Conservation (phyloP, 192 early-diverging fungal genomes). For the Pilaira anomala region DNA sequence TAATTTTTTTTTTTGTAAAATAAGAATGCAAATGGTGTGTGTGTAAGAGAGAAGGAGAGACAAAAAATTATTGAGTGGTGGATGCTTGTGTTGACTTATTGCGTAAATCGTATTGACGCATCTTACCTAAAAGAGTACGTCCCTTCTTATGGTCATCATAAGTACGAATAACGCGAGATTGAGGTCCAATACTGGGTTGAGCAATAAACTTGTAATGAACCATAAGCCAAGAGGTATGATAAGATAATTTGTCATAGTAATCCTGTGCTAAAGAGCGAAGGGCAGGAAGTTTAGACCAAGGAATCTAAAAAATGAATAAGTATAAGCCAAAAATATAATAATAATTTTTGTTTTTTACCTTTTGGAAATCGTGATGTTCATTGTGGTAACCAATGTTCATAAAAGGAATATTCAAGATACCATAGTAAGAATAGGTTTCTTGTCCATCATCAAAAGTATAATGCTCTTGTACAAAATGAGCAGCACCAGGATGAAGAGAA, state of each 20-base stretch:
- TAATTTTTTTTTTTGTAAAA: no score
- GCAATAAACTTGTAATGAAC: constrained; percentile 84
- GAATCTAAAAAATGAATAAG: constrained; percentile 45
- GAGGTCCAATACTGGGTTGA: constrained; percentile 69
- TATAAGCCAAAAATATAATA: neutral
- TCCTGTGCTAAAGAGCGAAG: constrained; percentile 79
- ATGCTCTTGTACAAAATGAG: constrained; percentile 97
- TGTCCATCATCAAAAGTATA: constrained; percentile 91
- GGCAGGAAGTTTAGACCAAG: constrained; percentile 83
- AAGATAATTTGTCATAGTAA: constrained; percentile 83
- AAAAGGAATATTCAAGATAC: constrained; percentile 77
- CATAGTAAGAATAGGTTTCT: constrained; percentile 98
- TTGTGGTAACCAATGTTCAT: constrained; percentile 98
- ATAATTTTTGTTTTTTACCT: constrained; percentile 12
- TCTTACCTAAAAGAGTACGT: constrained; percentile 58
- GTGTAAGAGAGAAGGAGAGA: no score
- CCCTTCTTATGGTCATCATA: constrained; percentile 71
- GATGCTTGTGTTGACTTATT: neutral
- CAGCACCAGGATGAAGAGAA: constrained; percentile 88
- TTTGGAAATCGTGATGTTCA: constrained; percentile 97
- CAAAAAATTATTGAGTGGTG: neutral
- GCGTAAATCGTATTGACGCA: constrained; percentile 22
- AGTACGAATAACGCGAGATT: constrained; percentile 73
- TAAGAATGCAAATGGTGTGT: neutral
- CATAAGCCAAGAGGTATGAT: constrained; percentile 84